Base-by-base conservation (phyloP, 139 green algal genomes). In the Auxenochlorella pyrenoidosa region DNA sequence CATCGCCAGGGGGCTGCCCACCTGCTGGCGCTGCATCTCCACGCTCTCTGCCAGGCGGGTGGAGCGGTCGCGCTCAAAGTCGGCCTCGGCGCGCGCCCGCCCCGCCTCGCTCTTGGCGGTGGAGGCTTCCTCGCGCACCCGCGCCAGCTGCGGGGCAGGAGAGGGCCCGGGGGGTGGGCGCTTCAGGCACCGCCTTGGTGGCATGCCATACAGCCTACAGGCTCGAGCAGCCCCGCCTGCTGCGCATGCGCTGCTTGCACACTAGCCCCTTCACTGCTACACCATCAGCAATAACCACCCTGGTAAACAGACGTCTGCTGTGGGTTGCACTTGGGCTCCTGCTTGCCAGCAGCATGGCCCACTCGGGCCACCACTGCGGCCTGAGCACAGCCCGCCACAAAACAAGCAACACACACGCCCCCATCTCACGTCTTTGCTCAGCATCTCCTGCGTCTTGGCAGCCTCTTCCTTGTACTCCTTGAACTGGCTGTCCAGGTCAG, bases 51-150 rank as follows among this genome's bases (percentile, higher is more conserved):
- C 72, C 73, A 91, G 73, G 47, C 86, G 44, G n/a, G 65, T 54
- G 87, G 43, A 22, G 34, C 89, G 87, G 13, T 90, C 89, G 0
- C 87, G 86, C 88, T 94, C 91, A 75, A 90, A 94, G 30, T 90
- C 87, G 38, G 83, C 79, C 32, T 94, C 87, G 2, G 90, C 87
- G 10, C 73, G 71, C 28, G 71, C 60, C 16, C 87, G 84, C 22
- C 87, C 82, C 13, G 90, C 84, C 66, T 93, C 91, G 38, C 41
- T 82, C 44, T 84, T 87, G 22, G 77, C 77, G 22, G 44, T 26
- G 18, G 71, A 43, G 13, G 89, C 83, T 26, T 93, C 91, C 16
- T 83, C 72, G 30, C 79, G 77, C 47, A 68, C 79, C 19, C 60
- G 68, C 38, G 81, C 63, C 59, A 90, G 85, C 65, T 91, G 84